phyloP scores from a whole-genome alignment of 305 asterid species.

The Rubia balearica region DNA sequence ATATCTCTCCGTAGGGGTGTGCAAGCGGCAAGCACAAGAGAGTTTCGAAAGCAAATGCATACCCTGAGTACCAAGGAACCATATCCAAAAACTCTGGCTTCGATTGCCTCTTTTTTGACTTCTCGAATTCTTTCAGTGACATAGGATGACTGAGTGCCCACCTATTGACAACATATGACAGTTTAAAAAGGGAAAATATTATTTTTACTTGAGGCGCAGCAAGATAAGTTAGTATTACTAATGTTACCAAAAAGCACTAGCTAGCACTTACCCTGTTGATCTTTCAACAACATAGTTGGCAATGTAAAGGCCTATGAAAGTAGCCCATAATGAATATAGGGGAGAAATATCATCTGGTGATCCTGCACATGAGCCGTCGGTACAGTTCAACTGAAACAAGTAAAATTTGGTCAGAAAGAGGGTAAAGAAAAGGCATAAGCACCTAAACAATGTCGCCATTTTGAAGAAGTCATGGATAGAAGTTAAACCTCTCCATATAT shows the following conservation, averaged over 20 bases:
- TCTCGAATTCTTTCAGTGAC: slow-evolving; percentile 68
- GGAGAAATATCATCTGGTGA: slow-evolving; percentile 94
- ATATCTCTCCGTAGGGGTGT: slow-evolving; percentile 5
- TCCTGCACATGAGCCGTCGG: slow-evolving; percentile 65
- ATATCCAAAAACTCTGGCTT: slow-evolving; percentile 96
- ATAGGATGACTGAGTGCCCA: slow-evolving; percentile 99
- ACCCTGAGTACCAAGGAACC: slow-evolving; percentile 99
- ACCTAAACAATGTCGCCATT: not conserved
- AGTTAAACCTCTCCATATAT: slow-evolving; percentile 87
- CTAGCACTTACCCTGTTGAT: slow-evolving; percentile 82
- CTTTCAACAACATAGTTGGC: slow-evolving; percentile 98
- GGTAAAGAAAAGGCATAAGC: slow-evolving; percentile 9
- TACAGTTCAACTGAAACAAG: slow-evolving; percentile 64
- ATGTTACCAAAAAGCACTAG: slow-evolving; percentile 10
- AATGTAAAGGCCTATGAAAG: slow-evolving; percentile 95
- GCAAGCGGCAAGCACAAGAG: not conserved
- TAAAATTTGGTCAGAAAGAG: slow-evolving; percentile 17
- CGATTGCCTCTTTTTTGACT: slow-evolving; percentile 79
- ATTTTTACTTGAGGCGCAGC: not conserved
- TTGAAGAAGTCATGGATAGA: slow-evolving; percentile 12
- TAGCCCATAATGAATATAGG: slow-evolving; percentile 96
- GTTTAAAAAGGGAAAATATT: not conserved
- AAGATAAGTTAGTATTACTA: not conserved
- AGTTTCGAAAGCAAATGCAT: slow-evolving; percentile 18
- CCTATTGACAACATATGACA: slow-evolving; percentile 33